Base-by-base conservation (phyloP, 2,329 filamentous ascomycete genomes). In the Phaeosphaeriaceae sp. region DNA sequence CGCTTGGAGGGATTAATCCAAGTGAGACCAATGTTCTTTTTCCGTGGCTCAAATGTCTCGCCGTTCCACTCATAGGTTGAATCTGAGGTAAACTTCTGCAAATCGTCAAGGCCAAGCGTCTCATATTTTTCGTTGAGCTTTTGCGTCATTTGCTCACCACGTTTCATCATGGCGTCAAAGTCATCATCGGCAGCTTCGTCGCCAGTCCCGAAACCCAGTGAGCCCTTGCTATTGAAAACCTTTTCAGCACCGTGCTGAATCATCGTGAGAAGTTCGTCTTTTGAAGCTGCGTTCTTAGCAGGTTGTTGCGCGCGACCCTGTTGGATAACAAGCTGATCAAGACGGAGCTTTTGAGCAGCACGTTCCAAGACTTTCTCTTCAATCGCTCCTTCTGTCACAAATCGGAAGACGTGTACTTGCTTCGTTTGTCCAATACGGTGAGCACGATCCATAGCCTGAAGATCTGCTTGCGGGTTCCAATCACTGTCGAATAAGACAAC, bases 1-100 rank as follows among this genome's bases (percentile, higher is more conserved):
- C 94, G 92, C 81, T 99, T 99, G 13, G 93, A 87, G 2, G 94
- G 95, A 66, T 99, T 96, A 77, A 99, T 99, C 95, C 95, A 99
- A 67, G 81, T 92, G 58, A 97, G 83, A 40, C 90, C 91, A 56
- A 97, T 90, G 41, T 96, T 91, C 77, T 95, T 95, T 69, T 76
- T 77, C 15, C 87, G 85, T 50, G 89, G 90, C 44, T 92, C 90
- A 72, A 99, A 99, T 66, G 93, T 93, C 76, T 97, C 88, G 38
- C 94, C 94, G 58, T 99, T 99, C 95, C 95, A 99, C 70, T 97
- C 94, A 66, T 99, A 99, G 0, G 95, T 92, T 46, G 91, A 96
- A 66, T 99, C 94, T 0, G 93, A 97, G 1, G 89, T 94, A 74
- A 99, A 99, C 69, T 97, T 97, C 71, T 99, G 94, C 35, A 99